Conservation (phyloP, 2,329 filamentous ascomycete species). For the Myotisia sp. region DNA sequence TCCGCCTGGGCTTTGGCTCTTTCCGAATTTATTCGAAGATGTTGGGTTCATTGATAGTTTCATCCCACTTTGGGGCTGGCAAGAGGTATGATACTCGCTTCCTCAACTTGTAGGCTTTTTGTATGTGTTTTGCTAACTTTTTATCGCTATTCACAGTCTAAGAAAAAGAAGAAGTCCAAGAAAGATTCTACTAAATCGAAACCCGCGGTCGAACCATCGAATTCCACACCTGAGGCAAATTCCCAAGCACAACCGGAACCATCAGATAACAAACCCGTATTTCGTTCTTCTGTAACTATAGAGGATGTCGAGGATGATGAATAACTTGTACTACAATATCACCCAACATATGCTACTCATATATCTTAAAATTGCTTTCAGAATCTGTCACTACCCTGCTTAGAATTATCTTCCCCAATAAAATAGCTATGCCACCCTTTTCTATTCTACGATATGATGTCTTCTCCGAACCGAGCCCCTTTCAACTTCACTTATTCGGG, state of each 20-base stretch:
- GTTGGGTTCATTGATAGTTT: constrained; percentile 98
- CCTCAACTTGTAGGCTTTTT: constrained; percentile 2
- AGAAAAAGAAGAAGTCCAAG: constrained; percentile 28
- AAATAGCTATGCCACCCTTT: too few relatives aligned
- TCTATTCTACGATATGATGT: too few relatives aligned
- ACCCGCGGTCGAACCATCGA: too few relatives aligned
- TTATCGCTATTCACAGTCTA: constrained; percentile 20
- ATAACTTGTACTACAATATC: too few relatives aligned
- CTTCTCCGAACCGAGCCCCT: too few relatives aligned
- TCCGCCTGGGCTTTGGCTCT: constrained; percentile 89
- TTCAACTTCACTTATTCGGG: too few relatives aligned
- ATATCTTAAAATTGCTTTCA: too few relatives aligned
- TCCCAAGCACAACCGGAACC: constrained; percentile 26
- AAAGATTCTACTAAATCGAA: constrained; percentile 7
- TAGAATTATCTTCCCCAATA: too few relatives aligned
- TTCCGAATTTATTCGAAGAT: constrained; percentile 95
- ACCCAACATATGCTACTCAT: too few relatives aligned
- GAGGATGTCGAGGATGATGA: constrained; percentile 34
- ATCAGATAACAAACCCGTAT: constrained; percentile 20
- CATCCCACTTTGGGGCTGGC: constrained; percentile 93
- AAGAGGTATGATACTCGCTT: constrained; percentile 52
- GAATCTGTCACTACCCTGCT: too few relatives aligned
- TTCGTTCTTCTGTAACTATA: constrained; percentile 29
- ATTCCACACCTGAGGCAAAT: too few relatives aligned
- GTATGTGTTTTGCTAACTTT: constrained; percentile 5